Conservation (phyloP, 192 early-diverging fungal species). For the Martensiomyces pterosporus region DNA sequence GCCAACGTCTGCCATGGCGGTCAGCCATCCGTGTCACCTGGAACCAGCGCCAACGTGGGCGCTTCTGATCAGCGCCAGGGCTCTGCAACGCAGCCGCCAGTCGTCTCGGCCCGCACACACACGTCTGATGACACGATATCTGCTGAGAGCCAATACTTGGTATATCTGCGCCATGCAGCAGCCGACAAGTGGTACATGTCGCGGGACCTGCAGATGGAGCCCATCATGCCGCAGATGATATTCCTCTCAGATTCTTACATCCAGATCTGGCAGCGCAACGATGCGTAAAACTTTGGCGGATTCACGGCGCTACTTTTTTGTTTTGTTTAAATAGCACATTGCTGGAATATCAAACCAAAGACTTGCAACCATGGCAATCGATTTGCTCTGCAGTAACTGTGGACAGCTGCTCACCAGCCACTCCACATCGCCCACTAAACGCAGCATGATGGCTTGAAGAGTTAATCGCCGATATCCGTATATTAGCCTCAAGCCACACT, state of each 20-base stretch:
- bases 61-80: neutral
- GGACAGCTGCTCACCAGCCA: too few species aligned
- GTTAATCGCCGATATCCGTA: too few species aligned
- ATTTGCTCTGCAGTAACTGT: too few species aligned
- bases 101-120: neutral
- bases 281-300: too few species aligned
- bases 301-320: too few species aligned
- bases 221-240: slow-evolving; percentile 92
- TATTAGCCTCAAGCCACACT: too few species aligned
- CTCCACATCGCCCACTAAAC: too few species aligned
- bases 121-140: slow-evolving; percentile 29
- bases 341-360: too few species aligned
- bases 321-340: too few species aligned
- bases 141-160: slow-evolving; percentile 72
- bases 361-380: too few species aligned
- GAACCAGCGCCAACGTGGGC: neutral
- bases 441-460: too few species aligned
- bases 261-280: slow-evolving; percentile 57
- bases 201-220: slow-evolving; percentile 90
- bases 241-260: slow-evolving; percentile 89
- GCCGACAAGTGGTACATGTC: slow-evolving; percentile 92
- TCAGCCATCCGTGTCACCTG: slow-evolving; percentile 31
- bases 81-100: neutral
- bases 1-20: slow-evolving; percentile 93
- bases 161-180: slow-evolving; percentile 71